Base-by-base conservation (phyloP, 345 rosid genomes). In the Arabidopsis arenosa region DNA sequence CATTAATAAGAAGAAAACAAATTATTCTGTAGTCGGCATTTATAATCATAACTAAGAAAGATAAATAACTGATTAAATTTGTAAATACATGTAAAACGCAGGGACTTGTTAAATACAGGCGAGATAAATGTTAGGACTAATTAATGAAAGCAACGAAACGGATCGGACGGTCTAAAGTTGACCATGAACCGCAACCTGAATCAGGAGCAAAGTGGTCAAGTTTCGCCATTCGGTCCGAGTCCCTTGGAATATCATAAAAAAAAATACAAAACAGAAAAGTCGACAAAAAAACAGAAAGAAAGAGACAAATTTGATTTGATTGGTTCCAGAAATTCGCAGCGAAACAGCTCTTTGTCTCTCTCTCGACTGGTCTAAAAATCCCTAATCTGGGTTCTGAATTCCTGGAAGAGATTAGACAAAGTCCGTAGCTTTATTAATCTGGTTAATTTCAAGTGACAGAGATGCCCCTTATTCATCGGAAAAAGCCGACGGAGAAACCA, bases 391-490 rank as follows among this genome's bases (percentile, higher is more conserved):
- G 32, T 56, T 47, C 23, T 36, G 5, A 63, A 12, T 55, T 14
- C 1, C 14, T 33, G 37, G 7, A 18, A 30, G 30, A 55, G 59
- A 66, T 23, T 49, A 2, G 13, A 12, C 35, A 56, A 44, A 32
- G 51, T 58, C 67, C 9, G 23, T 66, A 40, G 49, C 66, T 75
- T 75, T 23, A 23, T 23, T 48, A 21, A 13, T 28, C 63, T 32
- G 43, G 17, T 45, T 55, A 2, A 9, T 9, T 45, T 28, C 15
- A 59, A 43, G 39, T 52, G 70, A 6, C 63, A 12, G 23, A 21
- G 3, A 77, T 77, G 80, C 62, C 80, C 45, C 76, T 77, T 17
- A 18, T 71, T 44, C 76, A 70, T 3, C 80, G 80, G 72, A 77
- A 39, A 53, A 77, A 70, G 61, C 76, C 80, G 14, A 15, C 79